Evolutionary conservation across 2,329 filamentous ascomycete genomes (phyloP), one percentile per base, ranked within the genome.

Genomic region (Lachnellula suecica): DNA sequence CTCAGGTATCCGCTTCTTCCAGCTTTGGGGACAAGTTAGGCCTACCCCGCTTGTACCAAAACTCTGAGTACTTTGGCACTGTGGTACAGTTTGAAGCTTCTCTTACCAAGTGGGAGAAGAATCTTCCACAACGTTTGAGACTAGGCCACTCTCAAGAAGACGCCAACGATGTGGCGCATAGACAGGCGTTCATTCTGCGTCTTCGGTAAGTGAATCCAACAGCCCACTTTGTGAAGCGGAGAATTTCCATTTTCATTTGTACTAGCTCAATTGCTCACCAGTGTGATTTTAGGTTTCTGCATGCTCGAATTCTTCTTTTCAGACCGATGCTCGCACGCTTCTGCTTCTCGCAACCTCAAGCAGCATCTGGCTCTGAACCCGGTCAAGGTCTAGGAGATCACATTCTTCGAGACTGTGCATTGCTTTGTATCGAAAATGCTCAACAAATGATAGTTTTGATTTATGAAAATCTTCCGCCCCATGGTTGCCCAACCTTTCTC

Each of bases 361-460:
- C 1, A 49, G 56, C 7, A 61, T 66, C 5, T 64, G 57, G 11
- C 59, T 31, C 29, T 8, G 63, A 42, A 52, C 59, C 7, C 25
- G 34, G 27, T n/a, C 24, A 37, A 38, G 23, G 29, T n/a, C 25
- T 47, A 20, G 29, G 44, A 34, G 29, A 47, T 27, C 66, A 66
- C 1, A 58, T 72, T 4, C 51, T 69, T 1, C 59, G 67, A 20
- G 63, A 73, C 42, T 66, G 69, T 11, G 68, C 71, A 0, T 53
- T 65, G 2, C 60, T 71, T 4, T 73, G 71, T 48, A 66, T 72
- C 4, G 59, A 63, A 0, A 70, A 63, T 0, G 67, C 71, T 0
- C 67, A 70, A 17, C 59, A 60, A 1, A 65, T 71, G 8, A 70
- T 73, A 11, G 0, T 57, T 61, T 1, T 60, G 72, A 1, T 58